phyloP scores from a whole-genome alignment of 1,284 basidiomycete species.

The Sanghuangporus baumii region DNA sequence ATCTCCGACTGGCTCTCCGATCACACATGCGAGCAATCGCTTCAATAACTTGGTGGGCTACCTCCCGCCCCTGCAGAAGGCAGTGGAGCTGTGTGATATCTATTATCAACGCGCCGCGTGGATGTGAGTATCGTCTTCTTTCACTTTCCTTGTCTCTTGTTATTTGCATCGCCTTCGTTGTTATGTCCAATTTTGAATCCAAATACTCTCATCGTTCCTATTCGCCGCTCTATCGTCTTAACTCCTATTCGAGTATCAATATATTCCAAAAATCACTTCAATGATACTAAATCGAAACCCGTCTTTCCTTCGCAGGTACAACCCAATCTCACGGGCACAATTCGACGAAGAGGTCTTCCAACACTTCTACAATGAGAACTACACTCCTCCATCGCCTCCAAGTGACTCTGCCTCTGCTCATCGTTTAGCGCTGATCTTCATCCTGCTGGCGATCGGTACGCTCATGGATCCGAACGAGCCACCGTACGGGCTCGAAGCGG shows the following conservation, averaged over 20 bases:
- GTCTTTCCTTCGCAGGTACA: slow-evolving; percentile 48
- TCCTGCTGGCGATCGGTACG: slow-evolving; percentile 69
- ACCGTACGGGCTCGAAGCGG: slow-evolving; percentile 69
- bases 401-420: slow-evolving; percentile 57
- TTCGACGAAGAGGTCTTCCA: slow-evolving; percentile 62
- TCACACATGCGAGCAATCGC: slow-evolving; percentile 31
- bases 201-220: background rate
- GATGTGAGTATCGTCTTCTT: slow-evolving; percentile 45
- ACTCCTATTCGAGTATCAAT: background rate
- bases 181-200: background rate
- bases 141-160: background rate
- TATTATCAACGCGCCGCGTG: slow-evolving; percentile 70
- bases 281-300: background rate
- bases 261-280: background rate
- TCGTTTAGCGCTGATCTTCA: slow-evolving; percentile 66
- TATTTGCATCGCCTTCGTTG: background rate
- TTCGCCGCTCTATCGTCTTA: background rate
- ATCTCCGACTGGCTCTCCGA: slow-evolving; percentile 38
- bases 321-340: slow-evolving; percentile 58
- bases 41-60: slow-evolving; percentile 61
- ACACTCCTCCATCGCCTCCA: slow-evolving; percentile 22
- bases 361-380: slow-evolving; percentile 46
- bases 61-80: slow-evolving; percentile 54
- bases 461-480: slow-evolving; percentile 60
- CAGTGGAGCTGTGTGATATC: slow-evolving; percentile 51